These are phyloP conservation scores for Pachysolen tannophilus DNA, from an alignment of 805 yeast species.

Conservation along the genomic window DNA sequence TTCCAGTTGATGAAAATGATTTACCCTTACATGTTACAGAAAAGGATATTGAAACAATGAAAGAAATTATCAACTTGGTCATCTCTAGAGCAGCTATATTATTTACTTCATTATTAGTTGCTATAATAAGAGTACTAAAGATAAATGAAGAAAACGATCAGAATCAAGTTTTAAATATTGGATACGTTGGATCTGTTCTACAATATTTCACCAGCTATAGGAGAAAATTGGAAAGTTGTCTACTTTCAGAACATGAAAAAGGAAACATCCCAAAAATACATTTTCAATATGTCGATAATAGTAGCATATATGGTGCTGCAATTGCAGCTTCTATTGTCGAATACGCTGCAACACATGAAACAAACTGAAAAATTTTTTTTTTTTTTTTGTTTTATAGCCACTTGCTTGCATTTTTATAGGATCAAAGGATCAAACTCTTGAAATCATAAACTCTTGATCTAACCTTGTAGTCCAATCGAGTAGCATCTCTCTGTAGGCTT, in stretches of 20 bases:
- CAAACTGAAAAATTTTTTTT: too few relatives aligned
- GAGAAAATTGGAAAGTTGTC: conserved; percentile 19
- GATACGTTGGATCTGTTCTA: conserved; percentile 46
- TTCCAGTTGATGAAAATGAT: conserved; percentile 15
- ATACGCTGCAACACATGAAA: too few relatives aligned
- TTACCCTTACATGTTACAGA: conserved; percentile 3
- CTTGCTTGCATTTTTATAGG: conserved; percentile 6
- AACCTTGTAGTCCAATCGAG: too few relatives aligned
- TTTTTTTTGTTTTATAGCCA: background rate
- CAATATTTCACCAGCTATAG: conserved; percentile 33
- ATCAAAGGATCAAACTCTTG: too few relatives aligned
- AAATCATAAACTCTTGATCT: too few relatives aligned
- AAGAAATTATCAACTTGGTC: conserved; percentile 25
- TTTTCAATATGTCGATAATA: conserved; percentile 33
- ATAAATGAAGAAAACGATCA: conserved; percentile 6
- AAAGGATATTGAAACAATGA: conserved; percentile 8
- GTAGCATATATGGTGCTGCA: conserved; percentile 47
- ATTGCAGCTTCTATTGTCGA: conserved; percentile 37
- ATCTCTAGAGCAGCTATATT: conserved; percentile 36
- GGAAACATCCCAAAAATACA: conserved; percentile 25
- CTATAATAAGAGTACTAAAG: conserved; percentile 24
- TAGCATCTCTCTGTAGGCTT: too few relatives aligned
- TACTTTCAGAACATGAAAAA: conserved; percentile 10
- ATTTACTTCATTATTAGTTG: conserved; percentile 32
- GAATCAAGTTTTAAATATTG: conserved; percentile 23